phyloP scores from a whole-genome alignment of 768 basidiomycete species.

The Mycena amicta region DNA sequence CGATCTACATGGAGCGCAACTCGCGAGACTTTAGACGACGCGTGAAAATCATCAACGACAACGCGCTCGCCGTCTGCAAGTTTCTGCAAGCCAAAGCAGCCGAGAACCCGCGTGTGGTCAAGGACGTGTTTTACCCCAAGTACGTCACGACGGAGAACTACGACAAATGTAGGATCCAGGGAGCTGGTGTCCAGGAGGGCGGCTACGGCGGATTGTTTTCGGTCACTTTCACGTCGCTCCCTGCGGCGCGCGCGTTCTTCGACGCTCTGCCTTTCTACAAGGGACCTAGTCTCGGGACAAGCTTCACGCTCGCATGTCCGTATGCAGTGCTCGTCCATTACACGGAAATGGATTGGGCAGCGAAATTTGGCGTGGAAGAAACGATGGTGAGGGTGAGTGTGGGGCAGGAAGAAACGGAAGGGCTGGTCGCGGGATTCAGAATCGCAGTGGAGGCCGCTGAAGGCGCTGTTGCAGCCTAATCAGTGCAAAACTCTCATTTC shows the following conservation, averaged over 20 bases:
- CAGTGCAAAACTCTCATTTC: conserved; percentile 19
- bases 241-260: conserved; percentile 79
- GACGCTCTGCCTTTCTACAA: conserved; percentile 83
- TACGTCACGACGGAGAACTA: conserved; percentile 76
- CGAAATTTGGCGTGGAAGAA: conserved; percentile 79
- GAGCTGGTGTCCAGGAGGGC: conserved; percentile 41
- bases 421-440: conserved; percentile 60
- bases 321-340: conserved; percentile 94
- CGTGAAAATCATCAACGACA: conserved; percentile 74
- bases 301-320: conserved; percentile 93
- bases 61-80: conserved; percentile 82
- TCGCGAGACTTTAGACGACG: conserved; percentile 88
- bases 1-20: conserved; percentile 96
- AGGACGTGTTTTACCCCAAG: conserved; percentile 89
- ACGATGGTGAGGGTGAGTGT: conserved; percentile 87
- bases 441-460: conserved; percentile 78
- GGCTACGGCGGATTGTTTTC: conserved; percentile 90
- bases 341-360: conserved; percentile 89
- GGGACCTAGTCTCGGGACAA: conserved; percentile 91
- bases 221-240: conserved; percentile 72
- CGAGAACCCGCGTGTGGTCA: conserved; percentile 54
- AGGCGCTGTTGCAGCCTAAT: conserved; percentile 19
- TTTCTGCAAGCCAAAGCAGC: conserved; percentile 66
- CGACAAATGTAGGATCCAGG: conserved; percentile 60
- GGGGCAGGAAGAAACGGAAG: conserved; percentile 78